phyloP scores from a whole-genome alignment of 805 yeast species.

The Kodamaea jinghongensis region DNA sequence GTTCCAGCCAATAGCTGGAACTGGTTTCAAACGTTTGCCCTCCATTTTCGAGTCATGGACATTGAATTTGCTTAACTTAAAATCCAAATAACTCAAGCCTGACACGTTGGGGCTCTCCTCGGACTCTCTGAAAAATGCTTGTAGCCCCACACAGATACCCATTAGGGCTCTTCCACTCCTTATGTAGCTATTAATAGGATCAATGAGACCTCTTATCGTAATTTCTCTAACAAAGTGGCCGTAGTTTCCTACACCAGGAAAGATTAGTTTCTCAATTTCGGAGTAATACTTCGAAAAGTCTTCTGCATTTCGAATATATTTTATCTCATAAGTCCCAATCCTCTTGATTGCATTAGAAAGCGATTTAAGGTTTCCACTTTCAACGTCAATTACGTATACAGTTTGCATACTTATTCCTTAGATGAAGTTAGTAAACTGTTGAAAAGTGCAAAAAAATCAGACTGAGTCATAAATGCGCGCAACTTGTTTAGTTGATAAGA shows the following conservation, averaged over 20 bases:
- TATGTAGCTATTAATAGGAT: slow-evolving; percentile 66
- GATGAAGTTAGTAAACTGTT: neutral
- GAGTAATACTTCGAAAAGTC: slow-evolving; percentile 46
- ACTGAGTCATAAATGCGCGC: neutral
- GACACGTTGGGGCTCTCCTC: slow-evolving; percentile 62
- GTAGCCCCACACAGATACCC: slow-evolving; percentile 98
- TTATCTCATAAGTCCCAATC: slow-evolving; percentile 65
- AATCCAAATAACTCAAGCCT: slow-evolving; percentile 48
- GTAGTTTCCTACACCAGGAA: slow-evolving; percentile 97
- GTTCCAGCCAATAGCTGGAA: slow-evolving; percentile 98
- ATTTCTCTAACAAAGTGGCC: slow-evolving; percentile 87
- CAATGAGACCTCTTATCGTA: slow-evolving; percentile 55
- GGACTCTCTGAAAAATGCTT: slow-evolving; percentile 72
- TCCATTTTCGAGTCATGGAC: slow-evolving; percentile 33
- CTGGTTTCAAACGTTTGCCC: slow-evolving; percentile 56
- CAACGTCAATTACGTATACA: slow-evolving; percentile 83
- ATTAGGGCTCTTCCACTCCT: slow-evolving; percentile 78
- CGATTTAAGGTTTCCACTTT: slow-evolving; percentile 91
- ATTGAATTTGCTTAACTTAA: slow-evolving; percentile 54
- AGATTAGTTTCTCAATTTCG: slow-evolving; percentile 56
- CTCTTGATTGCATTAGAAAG: slow-evolving; percentile 79
- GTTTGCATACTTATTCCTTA: slow-evolving; percentile 7
- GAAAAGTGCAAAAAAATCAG: neutral
- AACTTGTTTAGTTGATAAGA: neutral
- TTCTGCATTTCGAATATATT: slow-evolving; percentile 54